Evolutionary conservation across 176 grass and related monocot species (phyloP), one percentile per base, ranked within the genome.

Genomic region (Triticum monococcum): DNA sequence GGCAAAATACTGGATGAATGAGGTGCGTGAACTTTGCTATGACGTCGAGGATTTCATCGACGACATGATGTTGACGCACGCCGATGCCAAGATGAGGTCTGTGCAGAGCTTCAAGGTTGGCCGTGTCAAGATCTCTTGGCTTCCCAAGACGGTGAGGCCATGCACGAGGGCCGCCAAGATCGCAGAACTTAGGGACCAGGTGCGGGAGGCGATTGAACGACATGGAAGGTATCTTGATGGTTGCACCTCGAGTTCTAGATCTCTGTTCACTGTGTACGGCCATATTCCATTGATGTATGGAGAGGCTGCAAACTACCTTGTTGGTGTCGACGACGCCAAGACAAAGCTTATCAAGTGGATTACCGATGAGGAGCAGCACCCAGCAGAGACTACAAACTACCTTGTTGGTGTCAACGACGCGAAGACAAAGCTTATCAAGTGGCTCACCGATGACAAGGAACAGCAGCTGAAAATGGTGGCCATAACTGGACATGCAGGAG

Each of bases 391-490:
- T 48, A 14, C 45, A 13, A 46, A 13, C 45, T 46, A 46, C 37
- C 32, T 68, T 12, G 23, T 75, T 8, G 70, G 82, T 22, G 14
- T 84, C 0, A 25, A 75, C 2, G 69, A 18, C n/a, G 16, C 14
- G 14, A 68, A 68, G 65, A 10, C 0, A 12, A 57, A 83, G 7
- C 36, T 83, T 20, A 31, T 10, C 5, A 24, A 43, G 33, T 13
- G 16, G 54, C 82, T 75, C 40, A 75, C 36, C 11, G 0, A 45
- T 4, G 9, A 65, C 10, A 59, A 5, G 9, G 54, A 83, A 3
- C 25, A 77, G 12, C 38, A 85, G 59, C 60, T 85, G 20, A 76
- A 85, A 35, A 72, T 85, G 25, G 38, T 85, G 6, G 31, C 60
- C 20, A 62, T 85, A 24, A 40, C 65, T 6, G 83, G 83, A 24